Conservation (phyloP, 345 rosid genomes). For the Rubroshorea leprosula region DNA sequence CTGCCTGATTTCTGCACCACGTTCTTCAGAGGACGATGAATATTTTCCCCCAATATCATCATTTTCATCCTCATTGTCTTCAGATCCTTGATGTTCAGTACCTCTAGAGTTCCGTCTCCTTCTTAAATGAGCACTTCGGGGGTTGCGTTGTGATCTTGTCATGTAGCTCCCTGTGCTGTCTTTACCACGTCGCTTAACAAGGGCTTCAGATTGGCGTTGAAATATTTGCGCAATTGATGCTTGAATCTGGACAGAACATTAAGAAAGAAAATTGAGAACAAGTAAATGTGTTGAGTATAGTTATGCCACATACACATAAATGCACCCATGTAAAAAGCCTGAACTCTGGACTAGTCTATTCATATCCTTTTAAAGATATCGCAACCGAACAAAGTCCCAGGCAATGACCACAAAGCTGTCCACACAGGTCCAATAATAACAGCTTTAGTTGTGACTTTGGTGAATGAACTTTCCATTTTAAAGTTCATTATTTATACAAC, state of each 20-base stretch:
- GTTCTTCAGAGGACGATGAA: constrained; percentile 77
- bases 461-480: too few species aligned
- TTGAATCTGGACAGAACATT: constrained; percentile 60
- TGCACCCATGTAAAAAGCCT: not conserved
- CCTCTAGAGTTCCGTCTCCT: constrained; percentile 52
- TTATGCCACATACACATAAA: not conserved
- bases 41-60: constrained; percentile 55
- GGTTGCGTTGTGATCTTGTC: constrained; percentile 49
- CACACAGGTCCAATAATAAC: not conserved
- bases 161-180: constrained; percentile 33
- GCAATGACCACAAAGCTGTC: not conserved
- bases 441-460: not conserved
- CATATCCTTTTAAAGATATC: not conserved
- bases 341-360: not conserved
- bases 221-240: constrained; percentile 82
- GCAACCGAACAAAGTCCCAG: not conserved
- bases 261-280: constrained; percentile 7
- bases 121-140: constrained; percentile 39
- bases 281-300: not conserved
- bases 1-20: constrained; percentile 37
- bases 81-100: constrained; percentile 53
- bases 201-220: constrained; percentile 74
- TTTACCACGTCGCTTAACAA: constrained; percentile 65
- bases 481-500: not conserved
- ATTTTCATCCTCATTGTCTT: constrained; percentile 69